These are phyloP conservation scores for Neofusicoccum ribis DNA, from an alignment of 2,329 filamentous ascomycete species.

Conservation along the genomic window DNA sequence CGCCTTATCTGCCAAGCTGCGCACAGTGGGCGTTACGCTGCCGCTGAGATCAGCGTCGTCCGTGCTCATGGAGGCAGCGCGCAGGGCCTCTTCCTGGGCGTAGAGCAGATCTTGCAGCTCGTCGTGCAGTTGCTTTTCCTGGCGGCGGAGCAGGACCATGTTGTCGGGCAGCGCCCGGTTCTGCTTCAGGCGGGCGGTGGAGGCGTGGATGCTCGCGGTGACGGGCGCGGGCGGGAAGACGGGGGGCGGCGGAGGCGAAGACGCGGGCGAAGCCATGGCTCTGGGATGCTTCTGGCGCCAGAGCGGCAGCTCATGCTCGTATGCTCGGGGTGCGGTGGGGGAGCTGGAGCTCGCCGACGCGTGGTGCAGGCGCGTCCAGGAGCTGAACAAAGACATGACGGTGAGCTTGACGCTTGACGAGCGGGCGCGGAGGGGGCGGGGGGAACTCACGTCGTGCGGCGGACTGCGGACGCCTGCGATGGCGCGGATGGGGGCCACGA, in stretches of 20 bases:
- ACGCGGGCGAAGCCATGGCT: background rate
- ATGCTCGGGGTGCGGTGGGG: background rate
- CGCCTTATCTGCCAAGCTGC: slow-evolving; percentile 21
- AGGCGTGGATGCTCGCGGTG: slow-evolving; percentile 22
- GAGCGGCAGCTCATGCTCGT: slow-evolving; percentile 19
- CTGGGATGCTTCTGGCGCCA: background rate
- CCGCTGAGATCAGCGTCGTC: slow-evolving; percentile 51
- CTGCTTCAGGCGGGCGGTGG: slow-evolving; percentile 17
- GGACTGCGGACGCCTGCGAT: too few species aligned
- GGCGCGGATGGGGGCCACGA: background rate
- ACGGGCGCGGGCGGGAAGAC: slow-evolving; percentile 23
- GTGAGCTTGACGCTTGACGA: background rate
- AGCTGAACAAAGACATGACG: slow-evolving; percentile 1
- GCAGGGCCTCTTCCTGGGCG: slow-evolving; percentile 60
- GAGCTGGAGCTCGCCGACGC: background rate
- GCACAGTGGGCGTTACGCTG: slow-evolving; percentile 50
- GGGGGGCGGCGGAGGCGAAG: slow-evolving; percentile 11
- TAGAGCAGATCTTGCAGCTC: slow-evolving; percentile 62
- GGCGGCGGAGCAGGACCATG: slow-evolving; percentile 53
- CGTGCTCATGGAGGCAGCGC: slow-evolving; percentile 45
- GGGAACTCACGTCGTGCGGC: too few species aligned
- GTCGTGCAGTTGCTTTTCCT: slow-evolving; percentile 56
- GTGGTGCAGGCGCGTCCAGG: slow-evolving; percentile 5
- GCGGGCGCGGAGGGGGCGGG: background rate
- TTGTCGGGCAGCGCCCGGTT: slow-evolving; percentile 34